phyloP scores from a whole-genome alignment of 1,284 basidiomycete genomes.

The Trichosporon faecale region DNA sequence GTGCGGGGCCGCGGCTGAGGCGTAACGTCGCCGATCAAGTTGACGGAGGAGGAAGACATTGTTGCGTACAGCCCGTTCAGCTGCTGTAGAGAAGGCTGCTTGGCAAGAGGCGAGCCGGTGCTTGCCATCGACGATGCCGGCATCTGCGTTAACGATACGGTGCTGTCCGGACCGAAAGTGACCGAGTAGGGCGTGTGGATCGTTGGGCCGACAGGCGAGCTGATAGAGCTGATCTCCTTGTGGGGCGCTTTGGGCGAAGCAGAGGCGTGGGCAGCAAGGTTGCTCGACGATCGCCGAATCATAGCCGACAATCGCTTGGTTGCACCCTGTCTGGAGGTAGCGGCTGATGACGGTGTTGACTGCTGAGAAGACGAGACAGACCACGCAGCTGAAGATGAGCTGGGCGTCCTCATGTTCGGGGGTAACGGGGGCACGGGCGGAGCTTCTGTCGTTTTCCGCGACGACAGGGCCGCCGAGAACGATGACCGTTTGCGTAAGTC shows the following conservation, averaged over 20 bases:
- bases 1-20: background rate
- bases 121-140: constrained; percentile 12
- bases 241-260: constrained; percentile 14
- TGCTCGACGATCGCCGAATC: constrained; percentile 38
- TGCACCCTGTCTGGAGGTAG: constrained; percentile 19
- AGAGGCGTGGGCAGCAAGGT: constrained; percentile 21
- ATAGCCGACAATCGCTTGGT: constrained; percentile 23
- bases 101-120: background rate
- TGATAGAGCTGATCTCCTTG: constrained; percentile 1
- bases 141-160: constrained; percentile 4
- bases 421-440: constrained; percentile 42
- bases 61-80: background rate
- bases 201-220: constrained; percentile 5
- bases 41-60: constrained; percentile 5
- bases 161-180: background rate
- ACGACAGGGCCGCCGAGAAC: background rate
- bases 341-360: constrained; percentile 8
- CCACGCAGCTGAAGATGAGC: constrained; percentile 15
- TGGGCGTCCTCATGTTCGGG: constrained; percentile 35
- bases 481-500: background rate
- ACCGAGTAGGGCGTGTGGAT: constrained; percentile 1
- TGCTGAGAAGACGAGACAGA: constrained; percentile 14
- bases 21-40: background rate
- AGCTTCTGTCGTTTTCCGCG: background rate
- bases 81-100: background rate